Evolutionary conservation across 345 rosid species (phyloP).

Genomic region (Viola odorata): DNA sequence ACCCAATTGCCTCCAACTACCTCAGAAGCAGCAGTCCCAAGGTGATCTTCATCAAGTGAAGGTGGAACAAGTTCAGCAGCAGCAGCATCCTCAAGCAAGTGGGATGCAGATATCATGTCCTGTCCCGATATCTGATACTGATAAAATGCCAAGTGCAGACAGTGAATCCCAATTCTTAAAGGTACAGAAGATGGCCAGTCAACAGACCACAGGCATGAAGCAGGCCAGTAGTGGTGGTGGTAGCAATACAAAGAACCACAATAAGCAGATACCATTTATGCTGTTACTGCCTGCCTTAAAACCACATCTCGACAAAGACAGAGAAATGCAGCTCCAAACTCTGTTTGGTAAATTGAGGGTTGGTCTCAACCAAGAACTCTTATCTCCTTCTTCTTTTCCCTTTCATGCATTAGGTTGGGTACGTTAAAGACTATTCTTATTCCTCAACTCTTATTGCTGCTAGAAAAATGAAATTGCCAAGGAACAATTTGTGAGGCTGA

Average conservation of each 20-base stretch:
- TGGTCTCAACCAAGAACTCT: conserved; percentile 15
- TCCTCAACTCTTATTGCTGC: conserved; percentile 12
- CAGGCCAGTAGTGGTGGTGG: conserved; percentile 38
- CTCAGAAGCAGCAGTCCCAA: conserved; percentile 43
- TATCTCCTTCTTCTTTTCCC: conserved; percentile 14
- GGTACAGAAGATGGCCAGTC: conserved; percentile 59
- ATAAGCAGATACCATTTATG: conserved; percentile 51
- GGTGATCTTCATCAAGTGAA: conserved; percentile 40
- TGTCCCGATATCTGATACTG: conserved; percentile 31
- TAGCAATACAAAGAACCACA: conserved; percentile 13
- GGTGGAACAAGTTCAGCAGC: conserved; percentile 26
- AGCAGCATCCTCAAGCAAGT: conserved; percentile 45
- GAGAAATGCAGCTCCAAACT: conserved; percentile 82
- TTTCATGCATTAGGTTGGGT: conserved; percentile 2
- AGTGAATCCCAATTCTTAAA: conserved; percentile 52
- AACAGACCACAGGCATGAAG: conserved; percentile 46
- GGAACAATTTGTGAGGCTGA: conserved; percentile 72
- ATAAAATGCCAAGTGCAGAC: conserved; percentile 40
- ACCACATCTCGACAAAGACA: conserved; percentile 83
- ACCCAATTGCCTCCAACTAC: conserved; percentile 26
- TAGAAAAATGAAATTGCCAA: conserved; percentile 83
- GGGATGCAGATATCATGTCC: conserved; percentile 43
- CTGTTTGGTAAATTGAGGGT: conserved; percentile 71
- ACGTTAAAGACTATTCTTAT: conserved; percentile 16
- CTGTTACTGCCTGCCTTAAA: conserved; percentile 65